Percentiles rank a stretch among this genome's conserved stretches.
Evolutionary conservation across 768 basidiomycete species (phyloP).

Genomic region (Russula brevipes): DNA sequence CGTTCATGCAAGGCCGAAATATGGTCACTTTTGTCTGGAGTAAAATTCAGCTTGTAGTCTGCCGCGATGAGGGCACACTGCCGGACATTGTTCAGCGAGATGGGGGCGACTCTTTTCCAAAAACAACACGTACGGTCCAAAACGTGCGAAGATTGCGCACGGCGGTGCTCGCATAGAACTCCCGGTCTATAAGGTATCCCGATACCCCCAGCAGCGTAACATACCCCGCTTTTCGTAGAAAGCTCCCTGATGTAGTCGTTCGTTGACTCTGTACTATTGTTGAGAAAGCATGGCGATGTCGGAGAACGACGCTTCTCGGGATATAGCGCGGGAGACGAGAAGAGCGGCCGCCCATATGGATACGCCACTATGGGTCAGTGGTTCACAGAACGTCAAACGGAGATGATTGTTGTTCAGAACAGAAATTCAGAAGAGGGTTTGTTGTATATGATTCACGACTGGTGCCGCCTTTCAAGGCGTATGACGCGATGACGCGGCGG

Average conservation of each 20-base stretch:
- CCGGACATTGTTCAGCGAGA: background rate
- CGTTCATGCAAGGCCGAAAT: constrained; percentile 83
- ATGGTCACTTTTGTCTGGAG: constrained; percentile 56
- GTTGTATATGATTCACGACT: no score
- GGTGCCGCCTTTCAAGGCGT: no score
- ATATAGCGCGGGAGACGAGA: background rate
- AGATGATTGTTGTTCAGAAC: no score
- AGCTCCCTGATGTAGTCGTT: constrained; percentile 1
- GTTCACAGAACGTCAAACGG: no score
- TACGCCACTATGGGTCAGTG: no score
- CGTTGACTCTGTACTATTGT: background rate
- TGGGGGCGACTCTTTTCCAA: background rate
- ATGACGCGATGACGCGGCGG: no score
- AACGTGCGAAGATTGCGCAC: constrained; percentile 45
- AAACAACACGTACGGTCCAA: constrained; percentile 40
- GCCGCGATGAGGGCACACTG: constrained; percentile 66
- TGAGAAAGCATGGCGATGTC: background rate
- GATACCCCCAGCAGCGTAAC: constrained; percentile 30
- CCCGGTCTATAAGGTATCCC: constrained; percentile 38
- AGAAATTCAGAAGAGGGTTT: no score
- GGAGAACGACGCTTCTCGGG: background rate
- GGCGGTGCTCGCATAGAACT: constrained; percentile 47
- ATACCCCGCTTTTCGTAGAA: constrained; percentile 28
- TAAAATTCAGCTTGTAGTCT: constrained; percentile 89
- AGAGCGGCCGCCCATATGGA: no score